Evolutionary conservation across 352 stramenopile species (phyloP).

Genomic region (Pythium phragmiticola): DNA sequence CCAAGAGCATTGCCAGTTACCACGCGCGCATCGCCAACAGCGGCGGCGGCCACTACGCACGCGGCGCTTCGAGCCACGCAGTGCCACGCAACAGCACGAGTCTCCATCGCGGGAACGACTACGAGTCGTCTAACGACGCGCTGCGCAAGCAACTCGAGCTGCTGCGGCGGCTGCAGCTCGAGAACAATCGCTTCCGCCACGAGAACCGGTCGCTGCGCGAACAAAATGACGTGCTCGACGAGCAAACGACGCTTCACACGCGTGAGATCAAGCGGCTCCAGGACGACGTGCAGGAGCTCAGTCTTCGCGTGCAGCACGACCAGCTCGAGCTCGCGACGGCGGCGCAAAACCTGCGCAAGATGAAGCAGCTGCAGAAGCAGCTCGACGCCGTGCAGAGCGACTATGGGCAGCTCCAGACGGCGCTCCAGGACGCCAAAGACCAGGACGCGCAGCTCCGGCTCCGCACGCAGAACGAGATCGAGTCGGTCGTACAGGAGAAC

Average conservation of each 20-base stretch:
- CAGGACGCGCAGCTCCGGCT: conserved; percentile 35
- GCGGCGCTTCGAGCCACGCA: not conserved
- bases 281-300: conserved; percentile 40
- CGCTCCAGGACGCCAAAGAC: conserved; percentile 39
- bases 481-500: conserved; percentile 35
- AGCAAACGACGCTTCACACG: conserved; percentile 40
- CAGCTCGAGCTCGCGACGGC: conserved; percentile 33
- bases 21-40: conserved; percentile 18
- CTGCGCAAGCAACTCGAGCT: conserved; percentile 68
- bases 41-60: conserved; percentile 3
- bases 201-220: conserved; percentile 46
- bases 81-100: not conserved
- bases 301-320: conserved; percentile 34
- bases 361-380: conserved; percentile 49
- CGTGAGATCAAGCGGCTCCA: conserved; percentile 49
- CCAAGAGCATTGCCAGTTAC: conserved; percentile 26
- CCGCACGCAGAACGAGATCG: conserved; percentile 35
- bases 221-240: conserved; percentile 43
- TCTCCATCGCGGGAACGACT: conserved; percentile 38
- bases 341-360: conserved; percentile 38
- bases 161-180: conserved; percentile 59
- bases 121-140: conserved; percentile 56
- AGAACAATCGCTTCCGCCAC: conserved; percentile 71
- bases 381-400: conserved; percentile 35
- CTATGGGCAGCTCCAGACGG: conserved; percentile 35